Percentiles rank a stretch among this genome's conserved stretches.
Conservation (phyloP, 192 early-diverging fungal genomes). For the Backusella sp. region DNA sequence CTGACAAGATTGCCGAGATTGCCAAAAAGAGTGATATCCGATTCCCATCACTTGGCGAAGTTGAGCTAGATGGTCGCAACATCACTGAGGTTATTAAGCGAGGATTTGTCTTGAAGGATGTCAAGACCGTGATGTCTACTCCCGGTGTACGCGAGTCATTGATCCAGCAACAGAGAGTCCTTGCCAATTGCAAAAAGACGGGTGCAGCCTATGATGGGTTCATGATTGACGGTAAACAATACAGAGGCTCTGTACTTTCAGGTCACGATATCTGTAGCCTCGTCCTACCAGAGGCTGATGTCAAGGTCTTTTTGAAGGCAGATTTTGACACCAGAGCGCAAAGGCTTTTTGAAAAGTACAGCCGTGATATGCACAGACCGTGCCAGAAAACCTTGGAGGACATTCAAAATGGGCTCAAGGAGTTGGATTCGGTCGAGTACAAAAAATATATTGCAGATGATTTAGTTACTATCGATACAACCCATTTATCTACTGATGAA, state of each 20-base stretch:
- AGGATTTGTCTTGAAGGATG: slow-evolving; percentile 50
- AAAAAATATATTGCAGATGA: not conserved
- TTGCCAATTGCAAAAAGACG: slow-evolving; percentile 40
- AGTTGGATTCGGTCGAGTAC: not conserved
- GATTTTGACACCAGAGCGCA: slow-evolving; percentile 62
- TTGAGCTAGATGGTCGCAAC: slow-evolving; percentile 58
- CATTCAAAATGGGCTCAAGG: not conserved
- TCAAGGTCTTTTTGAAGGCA: slow-evolving; percentile 76
- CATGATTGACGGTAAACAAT: slow-evolving; percentile 1
- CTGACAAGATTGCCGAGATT: slow-evolving; percentile 32
- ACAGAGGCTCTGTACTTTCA: slow-evolving; percentile 72
- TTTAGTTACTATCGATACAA: not conserved
- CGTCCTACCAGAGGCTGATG: slow-evolving; percentile 70
- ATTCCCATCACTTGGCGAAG: slow-evolving; percentile 19
- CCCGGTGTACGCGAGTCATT: slow-evolving; percentile 54
- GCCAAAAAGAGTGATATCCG: slow-evolving; percentile 19
- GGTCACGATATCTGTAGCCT: slow-evolving; percentile 79
- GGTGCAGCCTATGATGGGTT: not conserved
- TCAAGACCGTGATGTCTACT: slow-evolving; percentile 59
- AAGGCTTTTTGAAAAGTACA: slow-evolving; percentile 57
- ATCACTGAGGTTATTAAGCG: slow-evolving; percentile 62
- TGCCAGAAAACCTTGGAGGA: not conserved
- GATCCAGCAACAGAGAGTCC: slow-evolving; percentile 49
- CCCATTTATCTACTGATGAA: not conserved
- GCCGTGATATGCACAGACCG: not conserved